Conservation (phyloP, 2,329 filamentous ascomycete genomes). For the Diaporthe sp. region DNA sequence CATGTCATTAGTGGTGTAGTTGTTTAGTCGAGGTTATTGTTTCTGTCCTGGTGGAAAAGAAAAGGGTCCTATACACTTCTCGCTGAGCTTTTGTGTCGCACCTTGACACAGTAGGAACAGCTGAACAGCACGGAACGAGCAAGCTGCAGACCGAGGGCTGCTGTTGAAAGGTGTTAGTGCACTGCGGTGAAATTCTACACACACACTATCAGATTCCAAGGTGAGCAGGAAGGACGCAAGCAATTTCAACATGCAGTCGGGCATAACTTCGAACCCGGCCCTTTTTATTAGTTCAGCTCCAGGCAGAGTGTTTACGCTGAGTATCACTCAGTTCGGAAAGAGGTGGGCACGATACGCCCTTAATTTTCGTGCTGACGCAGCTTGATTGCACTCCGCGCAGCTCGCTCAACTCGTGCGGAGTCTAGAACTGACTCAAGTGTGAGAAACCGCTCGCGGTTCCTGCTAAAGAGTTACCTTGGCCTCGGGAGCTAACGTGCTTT, state of each 20-base stretch:
- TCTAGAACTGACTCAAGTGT: conserved; percentile 11
- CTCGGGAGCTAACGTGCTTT: background rate
- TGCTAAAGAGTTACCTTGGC: background rate
- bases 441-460: background rate
- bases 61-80: background rate
- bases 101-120: background rate
- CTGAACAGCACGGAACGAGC: background rate
- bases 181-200: background rate
- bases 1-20: background rate
- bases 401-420: conserved; percentile 8
- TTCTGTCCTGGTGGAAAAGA: background rate
- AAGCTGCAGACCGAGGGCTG: too few species aligned
- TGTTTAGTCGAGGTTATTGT: too few species aligned
- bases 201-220: background rate
- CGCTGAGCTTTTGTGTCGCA: background rate
- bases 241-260: background rate
- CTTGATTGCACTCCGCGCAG: background rate
- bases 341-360: conserved; percentile 19
- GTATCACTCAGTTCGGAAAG: background rate
- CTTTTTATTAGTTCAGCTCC: background rate
- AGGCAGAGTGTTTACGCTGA: conserved; percentile 23
- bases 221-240: background rate
- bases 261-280: background rate
- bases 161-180: background rate
- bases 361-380: conserved; percentile 2